Conservation (phyloP, 768 basidiomycete genomes). For the Leucosporidium scottii region DNA sequence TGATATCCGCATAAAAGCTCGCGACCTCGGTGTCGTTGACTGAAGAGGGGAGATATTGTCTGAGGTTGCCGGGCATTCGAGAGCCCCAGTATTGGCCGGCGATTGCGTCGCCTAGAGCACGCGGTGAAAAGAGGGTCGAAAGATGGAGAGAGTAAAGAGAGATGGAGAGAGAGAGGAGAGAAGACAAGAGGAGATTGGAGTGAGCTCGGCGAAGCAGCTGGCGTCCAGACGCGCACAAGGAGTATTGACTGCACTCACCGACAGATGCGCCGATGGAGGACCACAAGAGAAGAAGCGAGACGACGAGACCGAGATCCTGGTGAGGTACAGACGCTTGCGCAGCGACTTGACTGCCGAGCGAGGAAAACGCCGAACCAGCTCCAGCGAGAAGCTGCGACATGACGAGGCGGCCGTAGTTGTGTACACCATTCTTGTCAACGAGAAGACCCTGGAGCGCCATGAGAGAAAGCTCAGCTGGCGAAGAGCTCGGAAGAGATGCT, state of each 20-base stretch:
- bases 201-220: no score
- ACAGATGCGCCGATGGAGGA: no score
- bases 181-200: no score
- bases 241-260: no score
- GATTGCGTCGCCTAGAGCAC: conserved; percentile 18
- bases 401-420: conserved; percentile 33
- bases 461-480: no score
- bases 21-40: conserved; percentile 38
- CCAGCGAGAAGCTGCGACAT: conserved; percentile 39
- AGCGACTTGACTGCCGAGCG: no score
- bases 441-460: conserved; percentile 23
- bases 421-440: conserved; percentile 26
- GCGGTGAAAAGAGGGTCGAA: no score
- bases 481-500: no score
- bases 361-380: conserved; percentile 26
- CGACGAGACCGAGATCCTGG: no score
- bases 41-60: conserved; percentile 34
- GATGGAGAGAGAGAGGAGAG: not conserved
- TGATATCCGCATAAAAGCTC: conserved; percentile 37
- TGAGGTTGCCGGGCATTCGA: conserved; percentile 31
- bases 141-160: not conserved
- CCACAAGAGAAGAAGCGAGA: no score
- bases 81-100: conserved; percentile 15
- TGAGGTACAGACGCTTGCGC: no score
- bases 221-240: no score